Percentiles rank a stretch among this genome's conserved stretches.
Evolutionary conservation across 202 grass and related monocot genomes (phyloP).

Genomic region (Eragrostis tef): DNA sequence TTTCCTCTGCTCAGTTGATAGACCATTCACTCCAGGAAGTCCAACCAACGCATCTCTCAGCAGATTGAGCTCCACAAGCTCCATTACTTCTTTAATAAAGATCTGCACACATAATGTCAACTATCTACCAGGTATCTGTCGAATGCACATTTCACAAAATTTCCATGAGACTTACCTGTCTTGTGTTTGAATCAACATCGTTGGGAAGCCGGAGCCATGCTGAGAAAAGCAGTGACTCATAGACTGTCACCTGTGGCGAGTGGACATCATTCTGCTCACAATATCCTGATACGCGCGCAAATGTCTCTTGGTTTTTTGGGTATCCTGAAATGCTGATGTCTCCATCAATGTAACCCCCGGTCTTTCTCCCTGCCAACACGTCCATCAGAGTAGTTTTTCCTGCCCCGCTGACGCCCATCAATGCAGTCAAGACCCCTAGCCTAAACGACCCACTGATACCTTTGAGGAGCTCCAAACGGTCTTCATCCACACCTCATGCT

Average conservation of each 20-base stretch:
- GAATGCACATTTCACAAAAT: neutral
- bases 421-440: slow-evolving; percentile 68
- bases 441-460: slow-evolving; percentile 72
- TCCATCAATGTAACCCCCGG: slow-evolving; percentile 77
- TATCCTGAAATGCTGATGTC: slow-evolving; percentile 81
- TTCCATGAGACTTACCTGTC: slow-evolving; percentile 51
- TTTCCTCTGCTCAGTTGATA: slow-evolving; percentile 86
- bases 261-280: slow-evolving; percentile 93
- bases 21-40: slow-evolving; percentile 72
- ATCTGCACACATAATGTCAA: slow-evolving; percentile 49
- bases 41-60: slow-evolving; percentile 76
- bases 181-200: slow-evolving; percentile 71
- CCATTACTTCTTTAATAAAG: slow-evolving; percentile 86
- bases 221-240: slow-evolving; percentile 73
- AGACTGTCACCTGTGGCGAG: slow-evolving; percentile 77
- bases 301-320: slow-evolving; percentile 81
- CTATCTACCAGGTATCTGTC: neutral
- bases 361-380: slow-evolving; percentile 82
- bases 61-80: slow-evolving; percentile 73
- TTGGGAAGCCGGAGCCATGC: slow-evolving; percentile 68
- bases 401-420: slow-evolving; percentile 80
- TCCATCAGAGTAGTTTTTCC: slow-evolving; percentile 94
- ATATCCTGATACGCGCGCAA: slow-evolving; percentile 79
- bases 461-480: slow-evolving; percentile 68
- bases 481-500: slow-evolving; percentile 68